These are phyloP conservation scores for Lolium multiflorum DNA, from an alignment of 176 grass and related monocot genomes.

Conservation along the genomic window DNA sequence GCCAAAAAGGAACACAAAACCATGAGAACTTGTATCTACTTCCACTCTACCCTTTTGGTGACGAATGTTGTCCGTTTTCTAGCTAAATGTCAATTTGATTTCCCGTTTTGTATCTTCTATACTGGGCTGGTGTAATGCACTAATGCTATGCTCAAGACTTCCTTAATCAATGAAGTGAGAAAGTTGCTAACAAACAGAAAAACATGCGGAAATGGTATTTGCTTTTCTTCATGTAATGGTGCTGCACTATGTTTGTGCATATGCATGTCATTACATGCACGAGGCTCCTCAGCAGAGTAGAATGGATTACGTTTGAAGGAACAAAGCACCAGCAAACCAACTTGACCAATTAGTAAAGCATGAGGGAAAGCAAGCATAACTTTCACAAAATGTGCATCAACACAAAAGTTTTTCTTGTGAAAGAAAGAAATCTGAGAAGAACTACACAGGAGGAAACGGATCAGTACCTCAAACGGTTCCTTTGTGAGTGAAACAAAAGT, in stretches of 20 bases:
- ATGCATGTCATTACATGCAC: background rate
- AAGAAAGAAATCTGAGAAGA: slow-evolving; percentile 20
- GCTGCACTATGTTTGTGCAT: slow-evolving; percentile 5
- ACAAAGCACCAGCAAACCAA: slow-evolving; percentile 16
- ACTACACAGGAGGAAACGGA: background rate
- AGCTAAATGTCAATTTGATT: background rate
- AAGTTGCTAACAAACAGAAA: background rate
- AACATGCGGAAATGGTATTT: background rate
- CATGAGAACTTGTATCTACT: slow-evolving; percentile 1
- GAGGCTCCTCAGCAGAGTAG: background rate
- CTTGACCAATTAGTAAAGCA: slow-evolving; percentile 26
- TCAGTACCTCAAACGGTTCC: background rate
- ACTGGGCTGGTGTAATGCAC: background rate
- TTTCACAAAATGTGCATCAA: background rate
- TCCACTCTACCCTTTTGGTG: background rate
- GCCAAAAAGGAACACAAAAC: background rate
- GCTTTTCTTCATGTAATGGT: background rate
- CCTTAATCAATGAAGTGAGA: slow-evolving; percentile 22
- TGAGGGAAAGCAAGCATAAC: slow-evolving; percentile 17
- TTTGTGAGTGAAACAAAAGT: background rate
- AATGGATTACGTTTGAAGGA: slow-evolving; percentile 4
- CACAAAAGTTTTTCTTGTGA: background rate
- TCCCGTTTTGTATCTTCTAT: background rate
- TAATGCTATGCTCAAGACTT: slow-evolving; percentile 17
- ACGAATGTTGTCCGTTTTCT: background rate